Evolutionary conservation across 169 alveolate species (phyloP), one percentile per base, ranked within the genome.

Genomic region (Eimeria falciformis): DNA sequence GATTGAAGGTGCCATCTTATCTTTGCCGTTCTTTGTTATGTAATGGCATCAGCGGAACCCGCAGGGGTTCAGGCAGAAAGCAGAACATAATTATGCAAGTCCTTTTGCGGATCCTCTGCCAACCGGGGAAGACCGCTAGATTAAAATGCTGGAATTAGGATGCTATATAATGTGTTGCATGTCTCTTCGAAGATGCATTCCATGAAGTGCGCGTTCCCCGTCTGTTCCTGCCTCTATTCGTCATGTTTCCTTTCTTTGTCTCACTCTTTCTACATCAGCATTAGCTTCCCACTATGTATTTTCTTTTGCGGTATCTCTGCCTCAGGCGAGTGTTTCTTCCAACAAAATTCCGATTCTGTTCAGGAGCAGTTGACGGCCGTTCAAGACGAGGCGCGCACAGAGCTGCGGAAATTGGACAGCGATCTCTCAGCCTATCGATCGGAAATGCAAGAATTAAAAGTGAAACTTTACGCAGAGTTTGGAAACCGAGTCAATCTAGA

Each of bases 401-500:
- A 68, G 33, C 11, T 68, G 50, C 21, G 27, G 33, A 33, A 68
- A n/a, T 11, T 29, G 27, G 79, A 68, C 11, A 29, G n/a, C 6
- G 25, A 7, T 14, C 17, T 68, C 12, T 14, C 21, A 5, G 23
- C 4, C 21, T 25, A 68, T 11, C 7, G 23, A n/a, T 7, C 17
- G 23, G 91, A 84, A 68, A 65, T 65, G 82, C 12, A 17, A 1
- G 56, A 43, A 37, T 69, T 84, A 25, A 84, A 84, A 68, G 37
- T 43, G 68, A 23, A 84, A 40, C 83, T 84, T 29, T 84, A 84
- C 83, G 83, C 82, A 12, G 83, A 84, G 43, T 65, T 84, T 37
- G 91, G 91, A 23, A 69, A 84, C 69, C 46, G 82, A 45, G 73
- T 84, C 83, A 62, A 62, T 33, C 83, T 84, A 27, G 91, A 84